These are phyloP conservation scores for Tolypocladium inflatum DNA, from an alignment of 2,329 filamentous ascomycete species.

Conservation along the genomic window DNA sequence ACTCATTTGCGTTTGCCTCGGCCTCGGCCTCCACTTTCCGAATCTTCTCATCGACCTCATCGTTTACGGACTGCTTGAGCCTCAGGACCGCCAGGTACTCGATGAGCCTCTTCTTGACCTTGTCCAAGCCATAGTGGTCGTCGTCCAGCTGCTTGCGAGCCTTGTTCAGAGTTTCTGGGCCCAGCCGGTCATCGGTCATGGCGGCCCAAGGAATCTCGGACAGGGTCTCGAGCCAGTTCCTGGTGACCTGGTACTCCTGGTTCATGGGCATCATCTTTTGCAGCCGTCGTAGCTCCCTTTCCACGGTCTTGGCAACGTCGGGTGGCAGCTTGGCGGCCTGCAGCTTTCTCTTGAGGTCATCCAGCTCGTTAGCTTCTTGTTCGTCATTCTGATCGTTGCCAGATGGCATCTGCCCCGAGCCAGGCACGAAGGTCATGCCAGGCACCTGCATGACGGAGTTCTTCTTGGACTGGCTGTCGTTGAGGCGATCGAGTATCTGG, in stretches of 20 bases:
- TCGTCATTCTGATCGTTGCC: slow-evolving; percentile 51
- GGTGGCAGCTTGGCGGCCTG: slow-evolving; percentile 71
- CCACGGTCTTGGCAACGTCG: slow-evolving; percentile 83
- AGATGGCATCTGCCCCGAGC: slow-evolving; percentile 26
- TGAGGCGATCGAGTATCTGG: slow-evolving; percentile 48
- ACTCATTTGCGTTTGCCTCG: slow-evolving; percentile 31
- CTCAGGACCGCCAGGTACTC: slow-evolving; percentile 96
- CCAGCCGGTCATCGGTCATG: slow-evolving; percentile 76
- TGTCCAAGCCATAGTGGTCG: slow-evolving; percentile 92
- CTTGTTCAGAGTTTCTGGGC: slow-evolving; percentile 64
- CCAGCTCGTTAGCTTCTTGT: slow-evolving; percentile 79
- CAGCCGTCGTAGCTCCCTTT: slow-evolving; percentile 77
- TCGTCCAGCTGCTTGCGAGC: slow-evolving; percentile 88
- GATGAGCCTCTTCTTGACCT: slow-evolving; percentile 91
- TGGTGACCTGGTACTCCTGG: slow-evolving; percentile 87
- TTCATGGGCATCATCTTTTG: slow-evolving; percentile 95
- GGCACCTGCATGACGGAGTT: slow-evolving; percentile 28
- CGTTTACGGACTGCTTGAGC: slow-evolving; percentile 85
- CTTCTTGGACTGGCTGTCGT: slow-evolving; percentile 26
- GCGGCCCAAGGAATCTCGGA: slow-evolving; percentile 89
- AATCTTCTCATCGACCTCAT: slow-evolving; percentile 73
- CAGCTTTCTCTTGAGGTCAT: slow-evolving; percentile 83
- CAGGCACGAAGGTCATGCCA: slow-evolving; percentile 25
- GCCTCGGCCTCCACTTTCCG: slow-evolving; percentile 53
- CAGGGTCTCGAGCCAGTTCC: slow-evolving; percentile 89